Conservation (phyloP, 2,329 filamentous ascomycete genomes). For the Lachnellula arida region DNA sequence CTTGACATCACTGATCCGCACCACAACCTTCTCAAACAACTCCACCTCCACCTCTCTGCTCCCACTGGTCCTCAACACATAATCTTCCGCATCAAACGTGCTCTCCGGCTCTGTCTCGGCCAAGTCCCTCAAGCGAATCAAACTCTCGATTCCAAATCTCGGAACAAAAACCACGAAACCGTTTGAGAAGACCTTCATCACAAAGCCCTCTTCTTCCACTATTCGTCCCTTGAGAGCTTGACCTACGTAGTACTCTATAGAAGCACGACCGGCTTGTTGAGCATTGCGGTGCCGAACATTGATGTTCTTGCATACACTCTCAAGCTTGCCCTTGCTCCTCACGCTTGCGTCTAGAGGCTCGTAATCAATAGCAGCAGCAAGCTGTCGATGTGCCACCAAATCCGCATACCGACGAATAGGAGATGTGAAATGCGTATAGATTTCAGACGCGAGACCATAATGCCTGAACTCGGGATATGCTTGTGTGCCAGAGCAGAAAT, state of each 20-base stretch:
- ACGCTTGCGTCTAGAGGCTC: slow-evolving; percentile 77
- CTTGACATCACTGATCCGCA: slow-evolving; percentile 86
- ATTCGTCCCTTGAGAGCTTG: slow-evolving; percentile 80
- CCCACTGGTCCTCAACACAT: slow-evolving; percentile 61
- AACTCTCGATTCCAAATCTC: slow-evolving; percentile 87
- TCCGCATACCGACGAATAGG: slow-evolving; percentile 98
- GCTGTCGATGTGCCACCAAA: slow-evolving; percentile 86
- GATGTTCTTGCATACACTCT: slow-evolving; percentile 96
- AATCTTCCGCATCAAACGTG: slow-evolving; percentile 81
- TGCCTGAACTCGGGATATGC: slow-evolving; percentile 92
- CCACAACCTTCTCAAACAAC: slow-evolving; percentile 86
- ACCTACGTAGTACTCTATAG: slow-evolving; percentile 96
- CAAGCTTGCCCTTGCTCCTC: slow-evolving; percentile 77
- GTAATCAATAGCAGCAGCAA: slow-evolving; percentile 93
- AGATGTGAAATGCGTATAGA: slow-evolving; percentile 98
- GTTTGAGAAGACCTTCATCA: slow-evolving; percentile 97
- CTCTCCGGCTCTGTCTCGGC: slow-evolving; percentile 73
- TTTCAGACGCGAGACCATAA: slow-evolving; percentile 92
- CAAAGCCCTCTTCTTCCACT: slow-evolving; percentile 83
- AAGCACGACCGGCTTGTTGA: slow-evolving; percentile 88
- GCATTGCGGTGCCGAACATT: slow-evolving; percentile 96
- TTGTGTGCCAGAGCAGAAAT: slow-evolving; percentile 93
- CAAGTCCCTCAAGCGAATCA: slow-evolving; percentile 83
- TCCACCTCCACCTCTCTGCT: slow-evolving; percentile 60
- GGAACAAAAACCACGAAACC: slow-evolving; percentile 96